phyloP scores from a whole-genome alignment of 2,329 filamentous ascomycete genomes.

The Pestalotiopsis sp. region DNA sequence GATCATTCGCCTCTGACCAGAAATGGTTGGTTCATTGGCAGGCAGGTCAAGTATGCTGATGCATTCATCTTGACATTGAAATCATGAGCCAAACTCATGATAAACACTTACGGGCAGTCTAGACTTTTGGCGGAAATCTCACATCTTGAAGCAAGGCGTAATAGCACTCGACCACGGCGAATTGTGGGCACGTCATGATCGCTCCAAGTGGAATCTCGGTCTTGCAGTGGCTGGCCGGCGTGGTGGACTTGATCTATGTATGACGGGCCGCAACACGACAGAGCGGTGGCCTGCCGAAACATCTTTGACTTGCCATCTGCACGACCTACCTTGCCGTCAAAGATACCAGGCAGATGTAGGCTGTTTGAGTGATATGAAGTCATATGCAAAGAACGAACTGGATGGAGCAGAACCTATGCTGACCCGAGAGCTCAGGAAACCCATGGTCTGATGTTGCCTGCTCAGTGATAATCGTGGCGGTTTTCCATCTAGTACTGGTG shows the following conservation, averaged over 20 bases:
- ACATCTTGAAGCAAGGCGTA: too few species aligned
- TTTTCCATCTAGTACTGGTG: background rate
- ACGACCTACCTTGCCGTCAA: background rate
- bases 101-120: background rate
- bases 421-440: background rate
- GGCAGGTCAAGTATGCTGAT: background rate
- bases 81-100: background rate
- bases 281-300: background rate
- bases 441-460: background rate
- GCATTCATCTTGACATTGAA: background rate
- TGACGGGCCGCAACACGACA: background rate
- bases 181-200: too few species aligned
- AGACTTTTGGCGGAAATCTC: too few species aligned
- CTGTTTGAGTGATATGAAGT: background rate
- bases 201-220: background rate
- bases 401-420: background rate
- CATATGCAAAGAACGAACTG: background rate
- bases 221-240: background rate
- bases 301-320: background rate
- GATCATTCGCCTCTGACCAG: background rate
- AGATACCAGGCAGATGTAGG: background rate
- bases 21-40: background rate
- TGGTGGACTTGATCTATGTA: background rate
- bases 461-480: background rate
- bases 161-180: too few species aligned